Conservation (phyloP, 2,329 filamentous ascomycete genomes). For the Niveomyces coronatus region DNA sequence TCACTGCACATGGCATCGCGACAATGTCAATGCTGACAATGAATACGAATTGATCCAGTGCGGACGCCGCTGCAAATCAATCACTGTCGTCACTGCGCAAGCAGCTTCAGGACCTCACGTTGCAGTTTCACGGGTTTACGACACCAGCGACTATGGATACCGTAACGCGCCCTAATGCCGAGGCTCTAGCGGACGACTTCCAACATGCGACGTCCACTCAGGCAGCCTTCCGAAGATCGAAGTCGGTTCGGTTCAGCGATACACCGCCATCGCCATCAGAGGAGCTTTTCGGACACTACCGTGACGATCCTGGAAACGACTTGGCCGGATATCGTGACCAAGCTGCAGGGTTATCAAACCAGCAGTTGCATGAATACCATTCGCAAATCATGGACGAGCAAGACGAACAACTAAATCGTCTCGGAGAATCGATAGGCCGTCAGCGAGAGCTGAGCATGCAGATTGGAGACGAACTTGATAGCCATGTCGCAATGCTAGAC, state of each 20-base stretch:
- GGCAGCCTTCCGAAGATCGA: constrained; percentile 32
- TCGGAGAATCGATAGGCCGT: constrained; percentile 77
- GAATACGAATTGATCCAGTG: constrained; percentile 38
- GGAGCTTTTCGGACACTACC: constrained; percentile 49
- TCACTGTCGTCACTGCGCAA: constrained; percentile 57
- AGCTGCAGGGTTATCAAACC: constrained; percentile 56
- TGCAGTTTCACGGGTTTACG: constrained; percentile 66
- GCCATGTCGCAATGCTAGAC: constrained; percentile 79
- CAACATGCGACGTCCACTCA: constrained; percentile 44
- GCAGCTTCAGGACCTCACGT: constrained; percentile 66
- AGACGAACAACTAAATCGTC: constrained; percentile 80
- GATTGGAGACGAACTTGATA: constrained; percentile 92
- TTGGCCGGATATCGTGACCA: constrained; percentile 49
- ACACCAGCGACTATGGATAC: constrained; percentile 38
- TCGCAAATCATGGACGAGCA: constrained; percentile 72
- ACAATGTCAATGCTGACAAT: constrained; percentile 20
- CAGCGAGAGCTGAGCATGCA: constrained; percentile 90
- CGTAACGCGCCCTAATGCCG: constrained; percentile 53
- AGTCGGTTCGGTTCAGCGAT: constrained; percentile 83
- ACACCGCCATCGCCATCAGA: constrained; percentile 32
- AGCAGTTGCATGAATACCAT: constrained; percentile 82
- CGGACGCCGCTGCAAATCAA: too few relatives aligned
- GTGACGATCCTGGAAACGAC: constrained; percentile 53
- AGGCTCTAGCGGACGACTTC: constrained; percentile 52
- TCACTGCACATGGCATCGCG: neutral